phyloP scores from a whole-genome alignment of 352 stramenopile genomes.

The Saprolegnia diclina region DNA sequence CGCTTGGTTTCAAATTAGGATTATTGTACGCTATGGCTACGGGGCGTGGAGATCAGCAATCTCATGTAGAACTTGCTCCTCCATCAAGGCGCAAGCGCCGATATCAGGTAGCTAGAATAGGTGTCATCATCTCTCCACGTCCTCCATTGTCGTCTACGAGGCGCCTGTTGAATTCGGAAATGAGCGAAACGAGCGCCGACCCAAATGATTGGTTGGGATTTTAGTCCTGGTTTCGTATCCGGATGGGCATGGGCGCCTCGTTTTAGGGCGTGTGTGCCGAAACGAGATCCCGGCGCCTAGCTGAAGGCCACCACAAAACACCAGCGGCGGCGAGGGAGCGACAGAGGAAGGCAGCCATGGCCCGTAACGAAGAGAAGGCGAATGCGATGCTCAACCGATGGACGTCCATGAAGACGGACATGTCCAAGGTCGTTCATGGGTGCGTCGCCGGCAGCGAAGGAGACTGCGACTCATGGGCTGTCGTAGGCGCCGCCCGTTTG shows the following conservation, averaged over 20 bases:
- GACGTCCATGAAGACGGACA: constrained; percentile 95
- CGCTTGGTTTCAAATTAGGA: too few species aligned
- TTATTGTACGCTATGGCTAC: too few species aligned
- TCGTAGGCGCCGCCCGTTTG: constrained; percentile 80
- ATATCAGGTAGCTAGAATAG: constrained; percentile 23
- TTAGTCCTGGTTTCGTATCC: background rate
- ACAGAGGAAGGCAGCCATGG: constrained; percentile 68
- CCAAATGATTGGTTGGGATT: background rate
- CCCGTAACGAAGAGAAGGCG: constrained; percentile 97
- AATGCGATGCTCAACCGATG: constrained; percentile 98
- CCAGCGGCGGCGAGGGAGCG: background rate
- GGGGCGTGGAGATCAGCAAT: constrained; percentile 26
- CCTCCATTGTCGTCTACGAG: background rate
- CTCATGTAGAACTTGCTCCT: constrained; percentile 30
- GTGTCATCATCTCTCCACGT: constrained; percentile 26
- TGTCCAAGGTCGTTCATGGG: constrained; percentile 79
- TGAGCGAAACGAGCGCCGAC: background rate
- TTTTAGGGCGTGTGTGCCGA: background rate
- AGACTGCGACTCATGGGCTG: background rate
- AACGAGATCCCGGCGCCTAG: background rate
- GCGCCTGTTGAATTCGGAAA: constrained; percentile 12
- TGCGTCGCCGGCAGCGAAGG: constrained; percentile 29
- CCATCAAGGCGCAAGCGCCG: constrained; percentile 9
- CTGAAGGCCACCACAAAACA: background rate
- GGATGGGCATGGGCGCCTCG: background rate